Base-by-base conservation (phyloP, 2,329 filamentous ascomycete genomes). In the Chaetoscypha palmicola region DNA sequence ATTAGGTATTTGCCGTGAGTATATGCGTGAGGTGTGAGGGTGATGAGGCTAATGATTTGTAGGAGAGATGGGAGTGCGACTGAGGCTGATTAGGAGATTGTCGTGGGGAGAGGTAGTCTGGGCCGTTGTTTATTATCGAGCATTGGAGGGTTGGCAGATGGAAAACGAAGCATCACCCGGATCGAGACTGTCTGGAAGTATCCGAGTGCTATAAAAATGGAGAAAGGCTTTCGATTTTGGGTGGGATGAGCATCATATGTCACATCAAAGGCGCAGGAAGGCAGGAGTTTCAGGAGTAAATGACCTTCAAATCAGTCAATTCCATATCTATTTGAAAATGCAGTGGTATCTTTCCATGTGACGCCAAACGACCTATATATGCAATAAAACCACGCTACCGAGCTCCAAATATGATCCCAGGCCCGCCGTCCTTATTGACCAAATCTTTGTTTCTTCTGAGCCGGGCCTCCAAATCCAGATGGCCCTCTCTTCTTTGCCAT, bases 1-100 rank as follows among this genome's bases (percentile, higher is more conserved):
- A 69, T 81, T 63, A 71, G 73, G 61, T 82, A 83, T 54, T 81
- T 83, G 51, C 80, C 81, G 74, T 82, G 64, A 57, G 76, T 73
- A 23, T 55, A 51, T 53, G 30, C 24, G 39, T 35, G 17, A 5
- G 8, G 21, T 12, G 19, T 21, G 17, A 8, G 16, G 30, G 20
- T 9, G 19, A 17, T 19, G 14, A 3, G 12, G 31, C 58, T 59
- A 54, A 59, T 39, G 20, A 17, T 14, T 30, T 7, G 11, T 54
- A 78, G 74, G 53, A 70, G 75, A 43, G 75, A 78, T 59, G 74
- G 75, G 42, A 77, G 71, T 51, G 73, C 72, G 19, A 61, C 59
- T 1, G 59, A 62, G 43, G 59, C 59, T 21, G 59, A 62, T 47
- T 61, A 36, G 37, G 21, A 5, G 40, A 47, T 41, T 28, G 24